Conservation (phyloP, 2,329 filamentous ascomycete species). For the Cladosporium colombiae region DNA sequence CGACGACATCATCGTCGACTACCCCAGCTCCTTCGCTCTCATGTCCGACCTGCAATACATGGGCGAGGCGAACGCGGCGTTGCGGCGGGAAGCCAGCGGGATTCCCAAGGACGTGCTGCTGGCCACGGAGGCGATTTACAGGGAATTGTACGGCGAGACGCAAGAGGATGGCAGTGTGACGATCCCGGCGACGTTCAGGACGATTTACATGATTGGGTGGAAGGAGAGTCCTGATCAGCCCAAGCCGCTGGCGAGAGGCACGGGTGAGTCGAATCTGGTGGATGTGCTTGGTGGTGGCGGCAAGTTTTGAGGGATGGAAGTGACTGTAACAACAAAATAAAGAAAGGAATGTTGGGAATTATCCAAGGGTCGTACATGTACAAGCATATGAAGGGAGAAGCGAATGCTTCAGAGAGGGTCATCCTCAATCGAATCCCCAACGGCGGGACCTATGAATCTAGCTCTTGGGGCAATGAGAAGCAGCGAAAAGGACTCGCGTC, state of each 20-base stretch:
- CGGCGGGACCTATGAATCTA: no score
- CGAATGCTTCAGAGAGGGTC: not conserved
- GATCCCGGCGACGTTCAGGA: conserved; percentile 82
- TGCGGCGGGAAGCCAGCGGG: conserved; percentile 76
- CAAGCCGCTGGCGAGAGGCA: conserved; percentile 78
- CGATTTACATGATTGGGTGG: conserved; percentile 99
- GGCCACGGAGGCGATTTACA: conserved; percentile 86
- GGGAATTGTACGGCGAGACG: conserved; percentile 76
- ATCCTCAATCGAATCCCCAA: no score
- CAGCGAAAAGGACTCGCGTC: not conserved
- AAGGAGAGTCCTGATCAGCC: conserved; percentile 78
- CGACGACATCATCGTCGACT: conserved; percentile 95
- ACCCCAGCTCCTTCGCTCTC: conserved; percentile 82
- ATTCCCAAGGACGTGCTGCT: conserved; percentile 81
- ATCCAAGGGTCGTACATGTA: not conserved
- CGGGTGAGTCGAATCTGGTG: conserved; percentile 83
- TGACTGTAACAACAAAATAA: not conserved
- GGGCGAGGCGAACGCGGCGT: conserved; percentile 89
- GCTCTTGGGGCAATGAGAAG: no score
- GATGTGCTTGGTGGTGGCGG: conserved; percentile 65
- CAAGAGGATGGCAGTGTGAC: conserved; percentile 63
- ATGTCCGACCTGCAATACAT: conserved; percentile 96
- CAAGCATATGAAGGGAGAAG: not conserved
- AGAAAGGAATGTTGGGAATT: not conserved
- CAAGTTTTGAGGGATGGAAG: not conserved